These are phyloP conservation scores for Tricholoma bakamatsutake DNA, from an alignment of 768 basidiomycete species.

Conservation along the genomic window DNA sequence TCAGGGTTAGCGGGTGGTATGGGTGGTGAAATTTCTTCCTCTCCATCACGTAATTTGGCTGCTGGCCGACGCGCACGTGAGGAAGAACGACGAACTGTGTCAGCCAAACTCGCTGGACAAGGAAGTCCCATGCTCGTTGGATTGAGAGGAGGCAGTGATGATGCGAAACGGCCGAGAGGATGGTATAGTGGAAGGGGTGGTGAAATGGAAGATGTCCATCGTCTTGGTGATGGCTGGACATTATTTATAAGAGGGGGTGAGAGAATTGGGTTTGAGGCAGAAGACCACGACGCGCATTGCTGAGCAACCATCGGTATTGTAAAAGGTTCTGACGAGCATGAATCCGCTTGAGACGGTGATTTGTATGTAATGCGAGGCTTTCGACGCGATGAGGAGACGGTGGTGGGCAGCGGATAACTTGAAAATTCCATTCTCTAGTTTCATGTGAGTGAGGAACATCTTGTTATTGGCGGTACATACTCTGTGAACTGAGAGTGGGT, in stretches of 20 bases:
- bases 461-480: neutral
- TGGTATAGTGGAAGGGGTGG: constrained; percentile 62
- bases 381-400: constrained; percentile 34
- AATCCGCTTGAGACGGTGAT: constrained; percentile 40
- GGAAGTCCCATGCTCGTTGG: constrained; percentile 52
- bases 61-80: constrained; percentile 41
- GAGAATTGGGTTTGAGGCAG: constrained; percentile 2
- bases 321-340: constrained; percentile 8
- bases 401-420: neutral
- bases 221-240: constrained; percentile 3
- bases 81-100: constrained; percentile 36
- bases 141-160: constrained; percentile 61
- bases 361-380: constrained; percentile 56
- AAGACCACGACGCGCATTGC: constrained; percentile 9
- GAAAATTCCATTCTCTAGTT: neutral
- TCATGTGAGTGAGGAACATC: neutral
- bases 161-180: constrained; percentile 55
- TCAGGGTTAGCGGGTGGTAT: constrained; percentile 29
- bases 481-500: neutral
- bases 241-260: neutral
- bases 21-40: constrained; percentile 26
- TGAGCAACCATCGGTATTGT: constrained; percentile 4
- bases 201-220: constrained; percentile 22
- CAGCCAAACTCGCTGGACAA: constrained; percentile 38
- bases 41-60: constrained; percentile 45